Base-by-base conservation (phyloP, 179 eudicot species). In the Beta corolliflora region DNA sequence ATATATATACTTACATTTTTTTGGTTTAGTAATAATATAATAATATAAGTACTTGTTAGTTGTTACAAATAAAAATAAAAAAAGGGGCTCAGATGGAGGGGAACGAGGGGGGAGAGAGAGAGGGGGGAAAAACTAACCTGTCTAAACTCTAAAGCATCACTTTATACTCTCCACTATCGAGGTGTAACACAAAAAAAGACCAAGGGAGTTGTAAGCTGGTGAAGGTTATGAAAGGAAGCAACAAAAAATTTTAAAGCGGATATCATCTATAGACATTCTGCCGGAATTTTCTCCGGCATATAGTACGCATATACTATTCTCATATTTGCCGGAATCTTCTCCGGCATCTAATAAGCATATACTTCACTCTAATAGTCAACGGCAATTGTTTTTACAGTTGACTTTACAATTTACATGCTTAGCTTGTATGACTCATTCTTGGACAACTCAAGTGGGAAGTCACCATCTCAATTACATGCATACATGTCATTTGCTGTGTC, bases 221-320 rank as follows among this genome's bases (percentile, higher is more conserved):
- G 77, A 36, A 75, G 77, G 65, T 58, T 3, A 18, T 41, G 29
- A 14, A 55, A 14, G 58, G 46, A 15, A 75, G 65, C 23, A 75
- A 18, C 13, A 36, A 16, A 44, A 18, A 69, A 41, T 18, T 69
- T 70, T 46, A 25, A 25, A 25, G 29, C 29, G 29, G 1, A 25
- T 25, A 19, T 9, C 7, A 70, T 10, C 12, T 71, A 36, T 36
- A 21, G 8, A 48, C 75, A 50, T 71, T 71, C 53, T 46, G 56
- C 58, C 75, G 58, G 29, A 50, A 71, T 48, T 50, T 19, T 71
- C 75, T 48, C 75, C 75, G 75, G 75, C 75, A 71, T 71, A 46
- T 18, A 18, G 8, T 71, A 8, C 1, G 56, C 21, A 71, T 71
- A 71, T 71, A 61, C 73, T 69, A 36, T 41, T 63, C 5, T 56